A percentile compares a stretch with the other conserved stretches of the same genome.
These are phyloP conservation scores for Pholiota conissans DNA, from an alignment of 768 basidiomycete species.

Conservation along the genomic window DNA sequence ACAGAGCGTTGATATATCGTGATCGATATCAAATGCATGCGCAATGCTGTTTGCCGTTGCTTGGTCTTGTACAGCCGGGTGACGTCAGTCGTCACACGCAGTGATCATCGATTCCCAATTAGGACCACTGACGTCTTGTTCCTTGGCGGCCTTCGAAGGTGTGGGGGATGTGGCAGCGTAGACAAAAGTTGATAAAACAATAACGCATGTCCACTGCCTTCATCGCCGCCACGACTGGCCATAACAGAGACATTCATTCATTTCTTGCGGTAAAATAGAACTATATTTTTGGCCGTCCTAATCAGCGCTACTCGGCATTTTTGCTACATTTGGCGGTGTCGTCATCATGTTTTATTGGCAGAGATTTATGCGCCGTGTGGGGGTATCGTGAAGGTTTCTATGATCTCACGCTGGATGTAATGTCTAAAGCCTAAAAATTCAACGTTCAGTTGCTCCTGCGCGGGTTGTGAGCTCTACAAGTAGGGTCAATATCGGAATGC, in stretches of 20 bases:
- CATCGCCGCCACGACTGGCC: background rate
- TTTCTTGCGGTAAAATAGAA: background rate
- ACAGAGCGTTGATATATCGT: no score
- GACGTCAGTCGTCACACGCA: constrained; percentile 1
- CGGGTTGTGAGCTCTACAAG: background rate
- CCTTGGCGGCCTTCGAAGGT: background rate
- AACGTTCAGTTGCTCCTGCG: background rate
- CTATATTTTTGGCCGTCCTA: background rate
- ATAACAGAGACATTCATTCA: background rate
- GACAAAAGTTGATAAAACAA: background rate
- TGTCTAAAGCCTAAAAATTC: background rate
- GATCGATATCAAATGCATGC: no score
- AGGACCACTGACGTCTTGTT: constrained; percentile 3
- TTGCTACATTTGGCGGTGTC: background rate
- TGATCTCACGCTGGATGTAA: background rate
- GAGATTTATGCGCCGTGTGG: background rate
- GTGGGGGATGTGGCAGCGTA: background rate
- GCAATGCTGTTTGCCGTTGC: constrained; percentile 2
- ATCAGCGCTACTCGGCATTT: background rate
- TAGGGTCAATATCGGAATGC: no score
- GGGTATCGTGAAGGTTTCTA: background rate
- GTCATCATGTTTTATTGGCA: background rate
- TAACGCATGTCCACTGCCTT: background rate
- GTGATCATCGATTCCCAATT: constrained; percentile 5
- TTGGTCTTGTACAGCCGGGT: constrained; percentile 2